Conservation (phyloP, 2,329 filamentous ascomycete species). For the Zopfia rhizophila region DNA sequence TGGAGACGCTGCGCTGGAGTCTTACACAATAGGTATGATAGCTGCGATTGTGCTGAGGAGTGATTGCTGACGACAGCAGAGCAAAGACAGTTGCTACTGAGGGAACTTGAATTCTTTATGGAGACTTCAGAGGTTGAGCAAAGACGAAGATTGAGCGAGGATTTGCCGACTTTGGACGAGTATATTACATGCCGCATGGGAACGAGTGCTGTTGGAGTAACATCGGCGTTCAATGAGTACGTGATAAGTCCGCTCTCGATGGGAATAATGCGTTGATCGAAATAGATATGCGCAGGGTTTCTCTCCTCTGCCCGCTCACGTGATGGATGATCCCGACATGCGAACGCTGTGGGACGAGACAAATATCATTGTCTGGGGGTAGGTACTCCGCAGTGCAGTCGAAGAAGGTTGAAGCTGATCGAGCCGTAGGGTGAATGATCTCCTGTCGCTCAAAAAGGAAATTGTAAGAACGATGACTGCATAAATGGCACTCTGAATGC, state of each 20-base stretch:
- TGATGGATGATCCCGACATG: conserved; percentile 8
- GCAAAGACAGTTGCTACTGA: conserved; percentile 2
- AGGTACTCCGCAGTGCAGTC: background rate
- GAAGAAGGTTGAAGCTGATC: background rate
- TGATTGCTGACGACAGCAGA: background rate
- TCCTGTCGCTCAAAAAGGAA: conserved; percentile 11
- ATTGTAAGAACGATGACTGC: too few relatives aligned
- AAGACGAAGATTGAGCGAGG: conserved; percentile 1
- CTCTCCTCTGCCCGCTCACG: conserved; percentile 4
- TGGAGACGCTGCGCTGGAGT: conserved; percentile 5
- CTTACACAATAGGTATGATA: conserved; percentile 3
- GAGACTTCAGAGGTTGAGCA: conserved; percentile 11
- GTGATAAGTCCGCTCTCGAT: too few relatives aligned
- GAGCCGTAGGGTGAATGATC: conserved; percentile 5
- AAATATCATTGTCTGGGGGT: conserved; percentile 14
- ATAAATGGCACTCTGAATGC: too few relatives aligned
- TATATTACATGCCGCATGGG: conserved; percentile 14
- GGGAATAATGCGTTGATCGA: background rate
- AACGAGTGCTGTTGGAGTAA: conserved; percentile 12
- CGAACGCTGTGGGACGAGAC: conserved; percentile 10
- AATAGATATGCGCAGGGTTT: conserved; percentile 1
- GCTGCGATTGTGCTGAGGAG: background rate
- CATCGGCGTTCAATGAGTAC: conserved; percentile 10
- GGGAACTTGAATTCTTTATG: conserved; percentile 13
- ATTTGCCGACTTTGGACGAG: conserved; percentile 6